phyloP scores from a whole-genome alignment of 306 rosid genomes.

The Cicer arietinum region DNA sequence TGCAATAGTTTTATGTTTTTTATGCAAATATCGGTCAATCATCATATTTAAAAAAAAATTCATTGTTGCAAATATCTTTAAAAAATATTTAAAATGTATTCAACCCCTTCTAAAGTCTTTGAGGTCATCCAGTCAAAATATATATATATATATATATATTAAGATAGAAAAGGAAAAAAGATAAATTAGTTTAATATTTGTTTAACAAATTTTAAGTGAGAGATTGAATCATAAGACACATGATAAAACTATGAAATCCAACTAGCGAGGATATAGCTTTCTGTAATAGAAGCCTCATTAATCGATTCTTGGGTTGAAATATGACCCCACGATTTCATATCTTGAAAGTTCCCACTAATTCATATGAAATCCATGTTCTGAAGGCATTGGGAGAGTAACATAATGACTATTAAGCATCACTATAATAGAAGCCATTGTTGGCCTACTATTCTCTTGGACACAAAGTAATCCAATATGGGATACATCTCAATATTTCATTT shows the following conservation, averaged over 20 bases:
- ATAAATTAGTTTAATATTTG: too few relatives aligned
- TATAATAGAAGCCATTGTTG: conserved; percentile 53
- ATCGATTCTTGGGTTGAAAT: conserved; percentile 16
- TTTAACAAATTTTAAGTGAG: too few relatives aligned
- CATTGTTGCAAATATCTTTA: too few relatives aligned
- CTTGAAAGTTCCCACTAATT: not conserved
- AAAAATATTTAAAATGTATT: too few relatives aligned
- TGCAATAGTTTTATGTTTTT: too few relatives aligned
- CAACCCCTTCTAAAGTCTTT: too few relatives aligned
- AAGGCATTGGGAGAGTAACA: conserved; percentile 41
- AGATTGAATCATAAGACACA: too few relatives aligned
- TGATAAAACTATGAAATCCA: not conserved
- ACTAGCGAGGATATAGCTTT: not conserved
- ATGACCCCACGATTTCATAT: not conserved
- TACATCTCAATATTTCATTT: conserved; percentile 49
- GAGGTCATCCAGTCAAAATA: too few relatives aligned
- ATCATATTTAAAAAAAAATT: too few relatives aligned
- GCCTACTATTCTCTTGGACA: conserved; percentile 60
- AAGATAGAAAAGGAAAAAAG: too few relatives aligned
- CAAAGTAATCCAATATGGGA: conserved; percentile 68
- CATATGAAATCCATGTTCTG: conserved; percentile 31
- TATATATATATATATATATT: too few relatives aligned
- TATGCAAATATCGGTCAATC: too few relatives aligned
- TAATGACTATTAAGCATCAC: conserved; percentile 52
- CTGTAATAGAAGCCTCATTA: conserved; percentile 19